Percentiles rank a stretch among this genome's conserved stretches.
Conservation (phyloP, 495 filamentous ascomycete genomes). For the Eremomyces bilateralis region DNA sequence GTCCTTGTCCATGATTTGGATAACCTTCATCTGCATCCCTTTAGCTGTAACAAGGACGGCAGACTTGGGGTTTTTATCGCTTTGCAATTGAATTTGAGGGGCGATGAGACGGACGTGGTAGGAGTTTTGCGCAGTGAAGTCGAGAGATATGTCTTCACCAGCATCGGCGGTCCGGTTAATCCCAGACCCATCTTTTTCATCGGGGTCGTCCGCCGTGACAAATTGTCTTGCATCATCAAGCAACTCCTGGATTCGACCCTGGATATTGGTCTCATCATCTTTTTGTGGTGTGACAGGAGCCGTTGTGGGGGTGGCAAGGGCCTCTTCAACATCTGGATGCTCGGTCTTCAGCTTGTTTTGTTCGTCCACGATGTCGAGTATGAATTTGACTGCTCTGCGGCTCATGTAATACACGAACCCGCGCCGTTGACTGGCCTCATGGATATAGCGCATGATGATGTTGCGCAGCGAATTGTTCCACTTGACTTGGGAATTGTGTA, state of each 20-base stretch:
- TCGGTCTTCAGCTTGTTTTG: slow-evolving; percentile 40
- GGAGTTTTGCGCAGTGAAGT: slow-evolving; percentile 81
- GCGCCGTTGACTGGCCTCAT: slow-evolving; percentile 86
- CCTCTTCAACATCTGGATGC: no score
- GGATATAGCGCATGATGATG: slow-evolving; percentile 90
- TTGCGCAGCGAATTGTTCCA: slow-evolving; percentile 95
- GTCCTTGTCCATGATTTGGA: slow-evolving; percentile 94
- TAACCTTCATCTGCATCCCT: slow-evolving; percentile 87
- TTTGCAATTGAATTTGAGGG: slow-evolving; percentile 91
- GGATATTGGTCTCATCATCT: slow-evolving; percentile 42
- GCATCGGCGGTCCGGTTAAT: slow-evolving; percentile 21
- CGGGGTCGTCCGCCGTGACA: slow-evolving; percentile 47
- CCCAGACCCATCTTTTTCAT: slow-evolving; percentile 8
- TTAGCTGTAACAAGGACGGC: slow-evolving; percentile 87
- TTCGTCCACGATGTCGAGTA: slow-evolving; percentile 89
- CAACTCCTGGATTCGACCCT: slow-evolving; percentile 73
- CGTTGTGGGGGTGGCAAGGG: slow-evolving; percentile 10
- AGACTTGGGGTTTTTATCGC: slow-evolving; percentile 87
- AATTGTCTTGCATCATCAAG: slow-evolving; percentile 68
- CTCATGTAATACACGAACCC: slow-evolving; percentile 98
- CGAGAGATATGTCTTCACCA: slow-evolving; percentile 56
- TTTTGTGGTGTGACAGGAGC: slow-evolving; percentile 13
- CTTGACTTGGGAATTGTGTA: slow-evolving; percentile 92
- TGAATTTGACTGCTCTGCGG: slow-evolving; percentile 87
- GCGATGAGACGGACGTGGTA: slow-evolving; percentile 90